phyloP scores from a whole-genome alignment of 2,329 filamentous ascomycete species.

The Stachybotrys chlorohalonatus region DNA sequence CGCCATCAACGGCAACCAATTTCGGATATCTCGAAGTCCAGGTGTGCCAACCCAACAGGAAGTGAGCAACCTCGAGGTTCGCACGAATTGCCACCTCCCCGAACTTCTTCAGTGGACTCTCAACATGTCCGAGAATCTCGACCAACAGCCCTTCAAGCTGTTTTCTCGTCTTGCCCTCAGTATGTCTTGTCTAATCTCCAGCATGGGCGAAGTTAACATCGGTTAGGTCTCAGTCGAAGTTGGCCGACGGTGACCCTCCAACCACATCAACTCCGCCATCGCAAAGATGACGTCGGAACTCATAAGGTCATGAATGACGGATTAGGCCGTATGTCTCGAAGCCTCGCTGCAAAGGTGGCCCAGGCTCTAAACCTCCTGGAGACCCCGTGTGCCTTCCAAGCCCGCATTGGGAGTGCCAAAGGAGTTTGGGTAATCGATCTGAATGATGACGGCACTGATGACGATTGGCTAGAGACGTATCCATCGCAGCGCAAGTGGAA shows the following conservation, averaged over 20 bases:
- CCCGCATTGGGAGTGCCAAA: conserved; percentile 62
- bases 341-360: conserved; percentile 45
- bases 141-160: conserved; percentile 41
- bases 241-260: conserved; percentile 35
- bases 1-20: conserved; percentile 39
- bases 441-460: conserved; percentile 25
- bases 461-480: conserved; percentile 58
- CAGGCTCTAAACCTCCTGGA: conserved; percentile 37
- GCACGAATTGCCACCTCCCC: conserved; percentile 25
- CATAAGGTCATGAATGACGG: conserved; percentile 55
- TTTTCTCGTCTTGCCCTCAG: conserved; percentile 50
- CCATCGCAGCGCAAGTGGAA: conserved; percentile 62
- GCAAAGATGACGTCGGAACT: conserved; percentile 22
- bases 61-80: conserved; percentile 7
- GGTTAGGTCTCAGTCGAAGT: conserved; percentile 43
- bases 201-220: conserved; percentile 1
- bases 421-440: conserved; percentile 63
- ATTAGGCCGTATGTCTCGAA: conserved; percentile 54
- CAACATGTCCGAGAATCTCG: conserved; percentile 30
- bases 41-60: conserved; percentile 14
- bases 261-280: conserved; percentile 33
- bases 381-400: conserved; percentile 60
- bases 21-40: conserved; percentile 12
- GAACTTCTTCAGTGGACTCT: conserved; percentile 45
- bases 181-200: conserved; percentile 14